Evolutionary conservation across 345 rosid species (phyloP), one percentile per base, ranked within the genome.

Genomic region (Noccaea bulbosa): DNA sequence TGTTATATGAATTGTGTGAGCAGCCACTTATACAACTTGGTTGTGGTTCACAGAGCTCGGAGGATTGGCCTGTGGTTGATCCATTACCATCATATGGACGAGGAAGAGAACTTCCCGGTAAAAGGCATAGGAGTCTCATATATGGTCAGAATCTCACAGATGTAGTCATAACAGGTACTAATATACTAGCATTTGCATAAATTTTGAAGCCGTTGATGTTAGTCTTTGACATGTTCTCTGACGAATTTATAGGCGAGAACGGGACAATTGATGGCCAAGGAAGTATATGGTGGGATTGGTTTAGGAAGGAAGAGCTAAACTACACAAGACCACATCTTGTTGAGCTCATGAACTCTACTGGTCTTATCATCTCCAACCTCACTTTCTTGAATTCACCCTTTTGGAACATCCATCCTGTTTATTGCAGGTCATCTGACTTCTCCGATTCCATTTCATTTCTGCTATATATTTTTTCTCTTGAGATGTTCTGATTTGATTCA

Each of bases 261-360:
- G 99, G 99, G 69, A 88, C 95, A 47, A 77, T 94, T 30, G 93
- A 94, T 77, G 99, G 99, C 50, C 99, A 94, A 85, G 99, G 99
- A 73, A 81, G 84, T 67, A 43, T 78, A 53, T 94, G 97, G 99
- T 91, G 99, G 99, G 78, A 85, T 49, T 83, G 93, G 88, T 94
- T 91, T 73, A 79, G 70, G 73, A 81, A 57, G 62, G 73, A 82
- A 77, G 82, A 87, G 72, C 77, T 94, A 73, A 82, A 91, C 79
- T 91, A 85, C 67, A 94, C 99, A 35, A 83, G 97, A 64, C 99
- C 99, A 17, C 97, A 91, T 81, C 86, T 94, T 59, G 95, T 94
- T 57, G 99, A 94, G 82, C 78, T 94, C 71, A 91, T 91, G 86
- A 94, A 91, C 85, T 80, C 96, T 11, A 88, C 87, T 5, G 89